Percentiles rank a stretch among this genome's conserved stretches.
These are phyloP conservation scores for Neodidymelliopsis sp. DNA, from an alignment of 2,329 filamentous ascomycete genomes.

Conservation along the genomic window DNA sequence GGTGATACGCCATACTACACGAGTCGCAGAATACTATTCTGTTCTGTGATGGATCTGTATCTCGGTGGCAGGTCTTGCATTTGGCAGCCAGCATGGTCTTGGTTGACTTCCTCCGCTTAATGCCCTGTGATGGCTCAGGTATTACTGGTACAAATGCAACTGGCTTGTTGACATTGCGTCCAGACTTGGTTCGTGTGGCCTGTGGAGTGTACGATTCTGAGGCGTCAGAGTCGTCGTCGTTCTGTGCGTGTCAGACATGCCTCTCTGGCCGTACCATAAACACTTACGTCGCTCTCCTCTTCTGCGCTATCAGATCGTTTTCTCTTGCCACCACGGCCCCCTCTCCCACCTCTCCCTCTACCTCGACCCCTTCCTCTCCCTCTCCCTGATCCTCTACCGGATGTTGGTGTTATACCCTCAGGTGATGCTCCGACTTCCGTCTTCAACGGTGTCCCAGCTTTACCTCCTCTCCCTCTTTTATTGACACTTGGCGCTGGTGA, in stretches of 20 bases:
- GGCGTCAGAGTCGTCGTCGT: slow-evolving; percentile 49
- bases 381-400: slow-evolving; percentile 47
- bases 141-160: slow-evolving; percentile 67
- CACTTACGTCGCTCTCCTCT: slow-evolving; percentile 45
- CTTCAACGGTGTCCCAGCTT: slow-evolving; percentile 44
- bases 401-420: slow-evolving; percentile 31
- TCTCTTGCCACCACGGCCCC: slow-evolving; percentile 49
- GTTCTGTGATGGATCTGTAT: slow-evolving; percentile 75
- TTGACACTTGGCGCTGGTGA: slow-evolving; percentile 40
- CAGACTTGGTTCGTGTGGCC: slow-evolving; percentile 76
- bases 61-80: slow-evolving; percentile 76
- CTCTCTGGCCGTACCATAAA: background rate
- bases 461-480: slow-evolving; percentile 45
- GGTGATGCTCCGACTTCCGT: slow-evolving; percentile 37
- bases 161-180: slow-evolving; percentile 73
- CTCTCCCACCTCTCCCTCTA: slow-evolving; percentile 46
- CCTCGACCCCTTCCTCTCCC: slow-evolving; percentile 48
- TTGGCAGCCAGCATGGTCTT: slow-evolving; percentile 60
- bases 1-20: slow-evolving; percentile 82
- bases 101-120: slow-evolving; percentile 67
- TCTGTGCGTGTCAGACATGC: slow-evolving; percentile 31
- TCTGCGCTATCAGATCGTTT: slow-evolving; percentile 49
- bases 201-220: slow-evolving; percentile 60
- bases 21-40: slow-evolving; percentile 87
- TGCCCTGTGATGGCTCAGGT: slow-evolving; percentile 55